These are phyloP conservation scores for Zopfochytrium polystomum DNA, from an alignment of 371 early-diverging fungal species.

Conservation along the genomic window DNA sequence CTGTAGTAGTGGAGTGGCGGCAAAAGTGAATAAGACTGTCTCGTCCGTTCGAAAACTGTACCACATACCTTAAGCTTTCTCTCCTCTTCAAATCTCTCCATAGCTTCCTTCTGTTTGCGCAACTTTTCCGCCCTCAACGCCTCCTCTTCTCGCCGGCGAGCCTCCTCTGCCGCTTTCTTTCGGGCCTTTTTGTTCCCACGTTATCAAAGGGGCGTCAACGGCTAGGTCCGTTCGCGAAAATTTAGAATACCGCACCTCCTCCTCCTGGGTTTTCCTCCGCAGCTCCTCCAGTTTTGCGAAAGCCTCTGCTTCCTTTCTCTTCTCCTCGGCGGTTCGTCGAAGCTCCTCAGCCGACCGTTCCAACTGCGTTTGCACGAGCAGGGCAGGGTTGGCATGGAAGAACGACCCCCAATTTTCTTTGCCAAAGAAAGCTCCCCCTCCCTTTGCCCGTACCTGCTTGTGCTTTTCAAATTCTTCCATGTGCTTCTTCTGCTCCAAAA, in stretches of 20 bases:
- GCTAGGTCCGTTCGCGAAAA: no score
- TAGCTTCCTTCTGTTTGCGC: constrained; percentile 34
- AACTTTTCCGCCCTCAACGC: constrained; percentile 30
- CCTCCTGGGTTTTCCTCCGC: constrained; percentile 26
- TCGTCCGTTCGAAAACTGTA: neutral
- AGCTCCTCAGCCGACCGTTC: no score
- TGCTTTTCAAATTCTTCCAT: constrained; percentile 27
- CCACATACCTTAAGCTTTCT: constrained; percentile 29
- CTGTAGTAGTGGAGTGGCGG: neutral
- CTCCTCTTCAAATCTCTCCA: constrained; percentile 43
- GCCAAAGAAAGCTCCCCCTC: constrained; percentile 18
- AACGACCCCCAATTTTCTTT: no score
- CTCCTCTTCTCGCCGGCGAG: constrained; percentile 21
- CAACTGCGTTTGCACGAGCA: no score
- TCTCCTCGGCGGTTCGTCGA: constrained; percentile 10
- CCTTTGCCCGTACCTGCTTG: constrained; percentile 13
- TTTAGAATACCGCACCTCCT: no score
- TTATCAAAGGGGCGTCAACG: no score
- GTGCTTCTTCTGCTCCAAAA: constrained; percentile 30
- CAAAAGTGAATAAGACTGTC: neutral
- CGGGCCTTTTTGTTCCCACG: no score
- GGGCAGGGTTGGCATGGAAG: no score
- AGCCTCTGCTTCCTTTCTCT: constrained; percentile 27
- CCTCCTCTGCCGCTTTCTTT: constrained; percentile 22
- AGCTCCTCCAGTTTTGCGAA: constrained; percentile 27